phyloP scores from a whole-genome alignment of 257 asterid genomes.

The Coffea canephora region DNA sequence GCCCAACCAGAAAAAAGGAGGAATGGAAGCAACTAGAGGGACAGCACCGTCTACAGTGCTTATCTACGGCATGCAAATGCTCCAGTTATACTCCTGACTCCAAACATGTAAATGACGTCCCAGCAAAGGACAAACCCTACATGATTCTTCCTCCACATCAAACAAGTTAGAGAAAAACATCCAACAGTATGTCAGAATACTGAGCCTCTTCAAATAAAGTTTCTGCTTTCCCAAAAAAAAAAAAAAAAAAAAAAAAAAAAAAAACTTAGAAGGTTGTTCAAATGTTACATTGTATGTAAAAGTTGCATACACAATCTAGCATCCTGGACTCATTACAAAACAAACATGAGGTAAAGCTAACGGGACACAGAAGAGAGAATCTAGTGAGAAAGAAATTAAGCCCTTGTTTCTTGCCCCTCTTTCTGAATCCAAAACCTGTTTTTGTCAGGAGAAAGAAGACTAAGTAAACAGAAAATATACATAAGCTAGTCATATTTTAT shows the following conservation, averaged over 20 bases:
- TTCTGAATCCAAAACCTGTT: not conserved
- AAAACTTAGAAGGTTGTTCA: conserved; percentile 1
- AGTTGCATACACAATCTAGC: not conserved
- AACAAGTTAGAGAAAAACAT: not conserved
- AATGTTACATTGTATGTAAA: not conserved
- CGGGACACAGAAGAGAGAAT: not conserved
- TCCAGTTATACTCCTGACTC: not conserved
- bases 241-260: no score
- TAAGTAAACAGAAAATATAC: no score
- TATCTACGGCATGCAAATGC: not conserved
- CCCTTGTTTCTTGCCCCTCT: not conserved
- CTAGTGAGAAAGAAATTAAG: not conserved
- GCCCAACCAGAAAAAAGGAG: not conserved
- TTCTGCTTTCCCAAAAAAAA: not conserved
- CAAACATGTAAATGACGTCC: not conserved
- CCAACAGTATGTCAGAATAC: not conserved
- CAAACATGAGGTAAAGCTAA: not conserved
- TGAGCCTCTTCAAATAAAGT: not conserved
- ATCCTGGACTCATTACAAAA: conserved; percentile 3
- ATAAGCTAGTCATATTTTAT: not conserved
- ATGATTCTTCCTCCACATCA: not conserved
- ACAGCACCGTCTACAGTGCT: not conserved
- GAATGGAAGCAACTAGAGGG: not conserved
- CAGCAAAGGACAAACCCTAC: not conserved
- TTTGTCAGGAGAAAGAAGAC: not conserved